Evolutionary conservation across 108 stramenopile species (phyloP), one percentile per base, ranked within the genome.

Genomic region (Chaetoceros tenuissimus): DNA sequence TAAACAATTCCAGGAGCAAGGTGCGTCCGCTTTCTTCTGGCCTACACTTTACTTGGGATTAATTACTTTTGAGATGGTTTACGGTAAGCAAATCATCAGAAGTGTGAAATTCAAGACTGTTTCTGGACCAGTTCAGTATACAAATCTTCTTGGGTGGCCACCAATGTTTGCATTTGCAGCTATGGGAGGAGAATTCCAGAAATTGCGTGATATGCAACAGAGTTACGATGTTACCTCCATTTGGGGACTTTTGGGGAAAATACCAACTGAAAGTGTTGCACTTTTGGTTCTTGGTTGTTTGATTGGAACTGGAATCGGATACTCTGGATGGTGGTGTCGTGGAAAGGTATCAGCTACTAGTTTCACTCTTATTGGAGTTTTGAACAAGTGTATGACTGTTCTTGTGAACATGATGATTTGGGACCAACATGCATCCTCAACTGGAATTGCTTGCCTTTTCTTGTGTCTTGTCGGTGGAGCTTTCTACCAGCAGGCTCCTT

Each of bases 351-450:
- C 81, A 3, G 92, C 92, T 18, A 84, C 92, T 3, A 72, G 68
- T 43, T 94, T 78, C 64, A 89, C 92, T 1, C 53, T 94, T 30
- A 84, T 94, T 69, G 92, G 92, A 19, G 85, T 94, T 1, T 72
- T 85, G 72, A 94, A 94, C 72, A 94, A 94, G 62, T 86, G 92
- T 49, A 68, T 94, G 46, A 96, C 93, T 1, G 86, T 96, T 24
- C 50, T 93, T 47, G 48, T 90, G 43, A 94, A 94, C 59, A 45
- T 84, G 3, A 31, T 84, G 46, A 76, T 95, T 49, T 92, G 94
- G 92, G 94, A 97, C 60, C 80, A 97, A 48, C 96, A 97, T 64
- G 93, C 96, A 5, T 46, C 73, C 8, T 72, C 83, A 29, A 60
- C 59, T 13, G 96, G 96, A 18, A 80, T 92, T 46, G 58, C 63